These are phyloP conservation scores for Aspergillus japonicus DNA, from an alignment of 2,329 filamentous ascomycete species.

Conservation along the genomic window DNA sequence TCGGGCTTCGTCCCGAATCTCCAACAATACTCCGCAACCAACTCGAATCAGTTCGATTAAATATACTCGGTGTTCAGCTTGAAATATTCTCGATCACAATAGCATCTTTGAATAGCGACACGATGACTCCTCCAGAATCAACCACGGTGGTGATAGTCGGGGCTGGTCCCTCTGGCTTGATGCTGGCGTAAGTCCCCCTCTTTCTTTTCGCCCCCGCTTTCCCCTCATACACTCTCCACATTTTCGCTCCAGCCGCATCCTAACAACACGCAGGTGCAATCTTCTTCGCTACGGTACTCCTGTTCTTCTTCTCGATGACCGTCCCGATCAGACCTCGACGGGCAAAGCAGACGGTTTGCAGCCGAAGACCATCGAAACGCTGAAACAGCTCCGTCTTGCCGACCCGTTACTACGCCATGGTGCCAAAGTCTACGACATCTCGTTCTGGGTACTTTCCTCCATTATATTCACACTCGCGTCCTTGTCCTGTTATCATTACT, in stretches of 20 bases:
- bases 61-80: not conserved
- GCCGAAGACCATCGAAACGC: slow-evolving; percentile 75
- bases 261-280: slow-evolving; percentile 44
- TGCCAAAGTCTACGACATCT: slow-evolving; percentile 71
- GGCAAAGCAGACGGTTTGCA: slow-evolving; percentile 72
- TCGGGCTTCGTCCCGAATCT: not conserved
- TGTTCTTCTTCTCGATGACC: slow-evolving; percentile 66
- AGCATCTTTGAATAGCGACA: not conserved
- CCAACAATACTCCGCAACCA: too few relatives aligned
- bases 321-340: slow-evolving; percentile 65
- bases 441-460: slow-evolving; percentile 60
- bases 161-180: slow-evolving; percentile 47
- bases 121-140: slow-evolving; percentile 6
- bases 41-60: not conserved
- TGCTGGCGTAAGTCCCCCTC: slow-evolving; percentile 37
- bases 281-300: slow-evolving; percentile 66
- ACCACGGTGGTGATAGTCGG: slow-evolving; percentile 41
- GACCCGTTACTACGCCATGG: slow-evolving; percentile 66
- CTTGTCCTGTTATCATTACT: too few relatives aligned
- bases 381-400: slow-evolving; percentile 71
- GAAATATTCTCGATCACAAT: not conserved
- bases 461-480: too few relatives aligned
- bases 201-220: too few relatives aligned
- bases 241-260: not conserved
- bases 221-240: slow-evolving; percentile 7